Percentiles rank a stretch among this genome's conserved stretches.
Conservation (phyloP, 1,284 basidiomycete species). For the Cryptococcus depauperatus region DNA sequence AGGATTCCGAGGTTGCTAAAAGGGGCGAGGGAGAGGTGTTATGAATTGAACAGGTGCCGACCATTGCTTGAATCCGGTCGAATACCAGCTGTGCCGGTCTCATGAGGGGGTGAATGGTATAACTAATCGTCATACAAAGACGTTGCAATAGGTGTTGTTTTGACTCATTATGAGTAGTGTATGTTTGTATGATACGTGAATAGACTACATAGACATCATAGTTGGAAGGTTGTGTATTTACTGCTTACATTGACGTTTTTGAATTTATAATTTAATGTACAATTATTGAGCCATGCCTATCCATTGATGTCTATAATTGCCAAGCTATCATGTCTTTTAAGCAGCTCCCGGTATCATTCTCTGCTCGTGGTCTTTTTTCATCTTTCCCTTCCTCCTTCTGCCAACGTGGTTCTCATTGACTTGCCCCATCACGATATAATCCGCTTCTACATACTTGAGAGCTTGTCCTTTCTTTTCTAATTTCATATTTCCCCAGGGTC, state of each 20-base stretch:
- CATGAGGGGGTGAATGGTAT: no score
- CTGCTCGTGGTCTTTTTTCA: constrained; percentile 23
- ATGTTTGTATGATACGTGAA: not conserved
- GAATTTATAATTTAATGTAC: no score
- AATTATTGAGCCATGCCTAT: no score
- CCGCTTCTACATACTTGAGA: constrained; percentile 23
- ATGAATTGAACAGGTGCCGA: constrained; percentile 18
- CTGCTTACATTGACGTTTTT: not conserved
- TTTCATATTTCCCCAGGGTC: constrained; percentile 38
- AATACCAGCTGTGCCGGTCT: constrained; percentile 1
- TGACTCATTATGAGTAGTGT: no score
- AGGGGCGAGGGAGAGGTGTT: constrained; percentile 16
- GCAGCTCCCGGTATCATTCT: constrained; percentile 32
- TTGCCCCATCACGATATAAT: constrained; percentile 13
- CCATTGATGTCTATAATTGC: no score
- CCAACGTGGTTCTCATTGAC: constrained; percentile 20
- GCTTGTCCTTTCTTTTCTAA: constrained; percentile 18
- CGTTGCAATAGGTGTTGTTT: no score
- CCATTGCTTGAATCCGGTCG: constrained; percentile 6
- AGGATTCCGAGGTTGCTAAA: constrained; percentile 11
- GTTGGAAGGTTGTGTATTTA: not conserved
- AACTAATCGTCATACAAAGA: no score
- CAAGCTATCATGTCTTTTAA: not conserved
- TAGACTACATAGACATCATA: not conserved
- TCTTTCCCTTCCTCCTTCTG: constrained; percentile 18